These are phyloP conservation scores for Fusarium napiforme DNA, from an alignment of 2,329 filamentous ascomycete genomes.

Conservation along the genomic window DNA sequence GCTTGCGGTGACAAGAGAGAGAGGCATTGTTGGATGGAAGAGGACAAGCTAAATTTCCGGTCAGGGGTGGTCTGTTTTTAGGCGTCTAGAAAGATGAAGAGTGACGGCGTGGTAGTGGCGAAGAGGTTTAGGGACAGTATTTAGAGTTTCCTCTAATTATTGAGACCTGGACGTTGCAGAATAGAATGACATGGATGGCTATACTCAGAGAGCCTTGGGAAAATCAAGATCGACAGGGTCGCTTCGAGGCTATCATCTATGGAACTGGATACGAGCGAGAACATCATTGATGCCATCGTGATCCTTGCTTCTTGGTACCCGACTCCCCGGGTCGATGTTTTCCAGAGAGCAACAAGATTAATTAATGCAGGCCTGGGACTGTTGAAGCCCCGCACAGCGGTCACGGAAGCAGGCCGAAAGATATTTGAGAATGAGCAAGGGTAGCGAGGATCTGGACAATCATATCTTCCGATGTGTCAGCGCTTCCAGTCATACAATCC, in stretches of 20 bases:
- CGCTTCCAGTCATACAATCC: slow-evolving; percentile 20
- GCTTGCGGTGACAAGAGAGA: background rate
- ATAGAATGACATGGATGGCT: background rate
- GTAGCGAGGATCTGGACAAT: background rate
- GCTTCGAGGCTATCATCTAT: background rate
- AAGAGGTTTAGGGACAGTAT: background rate
- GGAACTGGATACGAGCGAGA: background rate
- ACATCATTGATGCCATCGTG: slow-evolving; percentile 15
- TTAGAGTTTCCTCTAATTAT: slow-evolving; percentile 16
- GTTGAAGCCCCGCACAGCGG: background rate
- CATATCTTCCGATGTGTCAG: slow-evolving; percentile 32
- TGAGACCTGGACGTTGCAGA: background rate
- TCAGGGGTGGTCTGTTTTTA: background rate
- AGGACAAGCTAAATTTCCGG: slow-evolving; percentile 1
- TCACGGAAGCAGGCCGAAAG: slow-evolving; percentile 17
- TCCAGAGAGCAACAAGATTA: background rate
- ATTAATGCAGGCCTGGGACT: background rate
- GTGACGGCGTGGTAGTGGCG: slow-evolving; percentile 1
- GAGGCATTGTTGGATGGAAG: background rate
- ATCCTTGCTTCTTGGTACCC: background rate
- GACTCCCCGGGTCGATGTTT: background rate
- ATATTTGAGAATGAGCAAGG: background rate
- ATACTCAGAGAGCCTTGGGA: background rate
- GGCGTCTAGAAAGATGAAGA: background rate
- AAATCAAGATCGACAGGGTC: slow-evolving; percentile 24